Evolutionary conservation across 345 rosid genomes (phyloP), one percentile per base, ranked within the genome.

Genomic region (Heritiera fomes): DNA sequence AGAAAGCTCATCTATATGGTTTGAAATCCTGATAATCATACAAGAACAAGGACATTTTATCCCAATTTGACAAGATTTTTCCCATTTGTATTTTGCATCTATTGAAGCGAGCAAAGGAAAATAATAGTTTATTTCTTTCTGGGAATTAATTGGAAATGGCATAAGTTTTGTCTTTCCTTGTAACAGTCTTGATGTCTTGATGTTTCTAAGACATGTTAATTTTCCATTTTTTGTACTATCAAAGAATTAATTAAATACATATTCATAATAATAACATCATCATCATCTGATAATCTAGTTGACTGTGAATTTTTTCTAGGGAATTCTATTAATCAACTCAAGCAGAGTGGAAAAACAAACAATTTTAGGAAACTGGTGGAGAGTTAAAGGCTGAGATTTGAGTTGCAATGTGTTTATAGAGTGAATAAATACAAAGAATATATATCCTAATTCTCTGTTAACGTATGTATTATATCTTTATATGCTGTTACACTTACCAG

Each of bases 1-100:
- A n/a, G 73, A 68, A 68, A 68, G 38, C 17, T 68, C 23, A 68
- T 68, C 17, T n/a, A 23, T 46, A 68, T 9, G 38, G 73, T 20
- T 20, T 68, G 32, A 45, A 45, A 20, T 20, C 18, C 17, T 68
- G 8, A 46, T 12, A 68, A 12, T 68, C 52, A 45, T 20, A 38
- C 34, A 46, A 20, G 38, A 18, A 45, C 55, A 45, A 23, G 30
- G 55, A 20, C 73, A 20, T 8, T 45, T 4, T 41, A 67, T 20
- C 17, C 34, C 9, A n/a, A n/a, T 43, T 20, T 20, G 28, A 9
- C 13, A 17, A 43, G 43, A 8, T 3, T 67, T 43, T 18, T 45
- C 20, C 23, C 10, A 1, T 64, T 38, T 64, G 18, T 6, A 55
- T 17, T 64, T 64, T 64, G 46, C 20, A 64, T n/a, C 23, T 40